Conservation (phyloP, 192 early-diverging fungal genomes). For the Coemansia sp. region DNA sequence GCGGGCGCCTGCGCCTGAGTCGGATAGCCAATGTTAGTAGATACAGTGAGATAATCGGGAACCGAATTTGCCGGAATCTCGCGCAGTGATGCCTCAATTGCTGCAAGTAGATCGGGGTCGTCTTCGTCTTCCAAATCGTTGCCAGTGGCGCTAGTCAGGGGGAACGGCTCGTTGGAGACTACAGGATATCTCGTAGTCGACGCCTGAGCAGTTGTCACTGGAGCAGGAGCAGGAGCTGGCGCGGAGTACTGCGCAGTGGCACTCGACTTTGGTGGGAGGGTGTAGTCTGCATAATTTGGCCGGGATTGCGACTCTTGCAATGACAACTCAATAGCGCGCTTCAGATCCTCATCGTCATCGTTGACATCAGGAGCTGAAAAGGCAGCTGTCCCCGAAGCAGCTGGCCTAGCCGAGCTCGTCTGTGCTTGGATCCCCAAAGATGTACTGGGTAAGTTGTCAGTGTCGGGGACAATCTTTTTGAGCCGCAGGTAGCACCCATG, state of each 20-base stretch:
- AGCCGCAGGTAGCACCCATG: conserved; percentile 87
- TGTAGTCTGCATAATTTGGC: conserved; percentile 49
- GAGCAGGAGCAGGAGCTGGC: not conserved
- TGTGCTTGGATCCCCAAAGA: not conserved
- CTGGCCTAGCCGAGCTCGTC: not conserved
- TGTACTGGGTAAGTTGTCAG: conserved; percentile 13
- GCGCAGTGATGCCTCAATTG: conserved; percentile 75
- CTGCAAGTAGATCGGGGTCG: conserved; percentile 71
- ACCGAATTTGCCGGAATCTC: conserved; percentile 53
- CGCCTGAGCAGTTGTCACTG: conserved; percentile 7
- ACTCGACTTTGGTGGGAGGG: conserved; percentile 12
- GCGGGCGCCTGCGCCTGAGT: conserved; percentile 3
- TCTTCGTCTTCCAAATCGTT: conserved; percentile 55
- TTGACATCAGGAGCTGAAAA: conserved; percentile 29
- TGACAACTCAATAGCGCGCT: conserved; percentile 89
- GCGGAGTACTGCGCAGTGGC: not conserved
- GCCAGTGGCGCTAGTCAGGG: conserved; percentile 33
- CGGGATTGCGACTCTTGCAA: conserved; percentile 65
- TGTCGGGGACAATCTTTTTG: conserved; percentile 56
- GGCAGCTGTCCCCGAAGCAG: conserved; percentile 5
- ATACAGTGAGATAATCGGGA: conserved; percentile 29
- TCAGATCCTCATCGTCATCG: conserved; percentile 89
- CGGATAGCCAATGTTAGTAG: conserved; percentile 7
- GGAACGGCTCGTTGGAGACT: conserved; percentile 34
- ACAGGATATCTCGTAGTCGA: conserved; percentile 21